Evolutionary conservation across 164 flowering plant genomes (phyloP).

Genomic region (Magnolia kwangsiensis): DNA sequence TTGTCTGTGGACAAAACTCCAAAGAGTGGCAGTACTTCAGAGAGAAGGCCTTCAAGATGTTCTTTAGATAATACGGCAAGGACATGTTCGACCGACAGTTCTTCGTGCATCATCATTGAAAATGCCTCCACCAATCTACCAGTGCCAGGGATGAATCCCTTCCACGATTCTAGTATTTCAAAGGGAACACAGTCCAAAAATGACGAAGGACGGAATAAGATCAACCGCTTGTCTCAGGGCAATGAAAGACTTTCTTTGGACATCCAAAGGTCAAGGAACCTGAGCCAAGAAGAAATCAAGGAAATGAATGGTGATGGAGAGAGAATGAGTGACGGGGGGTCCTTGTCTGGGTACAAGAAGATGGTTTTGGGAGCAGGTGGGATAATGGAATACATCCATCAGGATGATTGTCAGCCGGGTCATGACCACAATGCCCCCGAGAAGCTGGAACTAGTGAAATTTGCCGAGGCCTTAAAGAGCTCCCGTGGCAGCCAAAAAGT

Average conservation of each 20-base stretch:
- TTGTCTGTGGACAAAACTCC: slow-evolving; percentile 23
- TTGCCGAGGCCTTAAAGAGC: slow-evolving; percentile 53
- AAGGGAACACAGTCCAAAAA: slow-evolving; percentile 14
- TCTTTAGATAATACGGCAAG: slow-evolving; percentile 27
- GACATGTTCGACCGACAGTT: slow-evolving; percentile 19
- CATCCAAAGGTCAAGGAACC: slow-evolving; percentile 24
- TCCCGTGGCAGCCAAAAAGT: slow-evolving; percentile 17
- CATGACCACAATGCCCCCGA: slow-evolving; percentile 18
- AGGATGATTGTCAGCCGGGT: slow-evolving; percentile 14
- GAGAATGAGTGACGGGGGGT: slow-evolving; percentile 28
- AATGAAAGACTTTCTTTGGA: slow-evolving; percentile 36
- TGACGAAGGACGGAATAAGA: slow-evolving; percentile 15
- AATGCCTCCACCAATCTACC: neutral
- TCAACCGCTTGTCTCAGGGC: slow-evolving; percentile 10
- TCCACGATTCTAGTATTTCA: neutral
- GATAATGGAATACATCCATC: slow-evolving; percentile 12
- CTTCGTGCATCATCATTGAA: slow-evolving; percentile 21
- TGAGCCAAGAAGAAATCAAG: slow-evolving; percentile 21
- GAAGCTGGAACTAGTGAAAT: slow-evolving; percentile 54
- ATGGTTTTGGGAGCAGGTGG: slow-evolving; percentile 20
- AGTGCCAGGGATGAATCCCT: neutral
- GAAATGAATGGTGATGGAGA: slow-evolving; percentile 15
- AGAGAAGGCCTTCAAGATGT: slow-evolving; percentile 15
- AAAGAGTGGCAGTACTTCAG: slow-evolving; percentile 8
- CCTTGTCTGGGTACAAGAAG: slow-evolving; percentile 17